These are phyloP conservation scores for Teratosphaeria viscida DNA, from an alignment of 2,329 filamentous ascomycete species.

Conservation along the genomic window DNA sequence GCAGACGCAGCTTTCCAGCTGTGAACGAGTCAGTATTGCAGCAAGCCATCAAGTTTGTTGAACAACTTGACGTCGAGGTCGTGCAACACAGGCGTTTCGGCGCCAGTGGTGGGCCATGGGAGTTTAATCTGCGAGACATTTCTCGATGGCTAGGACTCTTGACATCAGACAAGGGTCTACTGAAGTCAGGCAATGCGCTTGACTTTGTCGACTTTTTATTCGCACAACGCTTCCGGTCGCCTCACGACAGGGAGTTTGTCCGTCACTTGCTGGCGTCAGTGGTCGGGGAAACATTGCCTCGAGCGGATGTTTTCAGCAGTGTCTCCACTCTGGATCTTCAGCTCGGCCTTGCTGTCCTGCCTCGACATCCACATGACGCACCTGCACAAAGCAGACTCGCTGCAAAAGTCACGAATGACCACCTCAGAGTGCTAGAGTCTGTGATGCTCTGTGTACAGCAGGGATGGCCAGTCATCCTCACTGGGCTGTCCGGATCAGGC, in stretches of 20 bases:
- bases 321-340: conserved; percentile 58
- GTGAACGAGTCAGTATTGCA: conserved; percentile 50
- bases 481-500: conserved; percentile 73
- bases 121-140: conserved; percentile 87
- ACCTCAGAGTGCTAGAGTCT: conserved; percentile 69
- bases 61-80: conserved; percentile 63
- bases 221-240: conserved; percentile 72
- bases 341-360: conserved; percentile 64
- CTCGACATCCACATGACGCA: background rate
- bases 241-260: conserved; percentile 56
- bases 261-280: conserved; percentile 54
- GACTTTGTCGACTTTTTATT: conserved; percentile 79
- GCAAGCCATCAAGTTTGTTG: conserved; percentile 69
- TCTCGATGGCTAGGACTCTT: conserved; percentile 75
- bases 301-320: conserved; percentile 58
- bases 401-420: conserved; percentile 14
- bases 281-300: conserved; percentile 41
- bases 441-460: conserved; percentile 78
- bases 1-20: conserved; percentile 61
- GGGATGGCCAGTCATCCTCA: conserved; percentile 79
- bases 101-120: conserved; percentile 67
- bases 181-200: conserved; percentile 49
- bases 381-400: background rate
- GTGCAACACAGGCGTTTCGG: conserved; percentile 46
- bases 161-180: conserved; percentile 48